Evolutionary conservation across 1,284 basidiomycete species (phyloP), one percentile per base, ranked within the genome.

Genomic region (Ustilago trichophora): DNA sequence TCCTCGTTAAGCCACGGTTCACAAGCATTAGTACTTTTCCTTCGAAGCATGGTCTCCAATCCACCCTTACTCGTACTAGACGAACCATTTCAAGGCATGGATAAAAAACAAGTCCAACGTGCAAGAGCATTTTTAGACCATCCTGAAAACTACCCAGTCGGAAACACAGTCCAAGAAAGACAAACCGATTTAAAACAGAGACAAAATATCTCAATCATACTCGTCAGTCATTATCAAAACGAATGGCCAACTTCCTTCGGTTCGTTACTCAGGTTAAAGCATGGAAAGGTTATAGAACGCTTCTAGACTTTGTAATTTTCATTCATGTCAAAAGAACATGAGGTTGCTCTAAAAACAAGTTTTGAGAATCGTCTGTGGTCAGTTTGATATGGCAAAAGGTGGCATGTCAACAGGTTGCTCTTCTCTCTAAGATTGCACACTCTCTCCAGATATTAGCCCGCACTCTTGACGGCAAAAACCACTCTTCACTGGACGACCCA

Each of bases 51-150:
- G 16, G 75, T 81, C 15, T 67, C 67, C 9, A 48, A 66, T 10
- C 79, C 79, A 1, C 13, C 33, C 10, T 37, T 81, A 7, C 47
- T 81, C 8, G 71, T 81, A 8, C 60, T 81, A 5, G 79, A 81
- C 52, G 79, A 81, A 43, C 76, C 79, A 22, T 81, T 81, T 49
- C 78, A 80, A 25, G 77, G 77, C 6, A 78, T 80, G 79, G 70
- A 74, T 37, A 35, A 51, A 10, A 21, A 38, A 16, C 77, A 80
- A 46, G 60, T 72, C 0, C 54, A 65, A 26, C 50, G 66, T 6
- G 57, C 60, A 8, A 58, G 76, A 4, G 44, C 37, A 2, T 80
- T 58, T 22, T 34, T 81, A 4, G 78, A 81, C 35, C 11, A 31
- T 11, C 50, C 52, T 8, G 31, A 47, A n/a, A 18, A 15, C 4